phyloP scores from a whole-genome alignment of 495 filamentous ascomycete genomes.

The Tuber borchii region DNA sequence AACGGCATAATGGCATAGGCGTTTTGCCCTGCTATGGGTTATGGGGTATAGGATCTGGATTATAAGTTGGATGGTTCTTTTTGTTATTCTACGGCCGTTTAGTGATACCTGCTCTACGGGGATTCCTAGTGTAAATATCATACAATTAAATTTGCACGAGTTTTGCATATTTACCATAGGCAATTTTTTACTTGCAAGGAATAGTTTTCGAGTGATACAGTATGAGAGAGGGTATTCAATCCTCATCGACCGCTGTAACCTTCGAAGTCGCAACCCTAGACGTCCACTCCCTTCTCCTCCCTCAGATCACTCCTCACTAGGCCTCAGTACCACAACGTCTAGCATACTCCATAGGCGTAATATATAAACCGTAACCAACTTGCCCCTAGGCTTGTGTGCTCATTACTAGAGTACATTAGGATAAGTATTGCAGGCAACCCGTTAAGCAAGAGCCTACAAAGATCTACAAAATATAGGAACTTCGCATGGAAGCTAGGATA shows the following conservation, averaged over 20 bases:
- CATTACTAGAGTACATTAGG: no score
- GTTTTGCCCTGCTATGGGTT: background rate
- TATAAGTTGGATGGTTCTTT: background rate
- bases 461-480: no score
- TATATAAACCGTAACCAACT: background rate
- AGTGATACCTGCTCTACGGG: background rate
- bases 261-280: background rate
- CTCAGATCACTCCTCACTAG: background rate
- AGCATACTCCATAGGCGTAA: background rate
- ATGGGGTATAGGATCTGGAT: background rate
- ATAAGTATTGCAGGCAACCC: no score
- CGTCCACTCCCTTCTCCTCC: background rate
- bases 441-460: no score
- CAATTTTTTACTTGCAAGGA: background rate
- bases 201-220: background rate
- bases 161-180: background rate
- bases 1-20: no score
- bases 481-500: no score
- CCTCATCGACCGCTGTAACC: background rate
- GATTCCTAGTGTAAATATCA: background rate
- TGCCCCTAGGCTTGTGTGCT: background rate
- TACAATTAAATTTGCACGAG: background rate
- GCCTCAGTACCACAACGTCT: background rate
- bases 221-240: background rate
- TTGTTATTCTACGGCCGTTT: background rate